Conservation (phyloP, 2,329 filamentous ascomycete genomes). For the Xylariales sp. region DNA sequence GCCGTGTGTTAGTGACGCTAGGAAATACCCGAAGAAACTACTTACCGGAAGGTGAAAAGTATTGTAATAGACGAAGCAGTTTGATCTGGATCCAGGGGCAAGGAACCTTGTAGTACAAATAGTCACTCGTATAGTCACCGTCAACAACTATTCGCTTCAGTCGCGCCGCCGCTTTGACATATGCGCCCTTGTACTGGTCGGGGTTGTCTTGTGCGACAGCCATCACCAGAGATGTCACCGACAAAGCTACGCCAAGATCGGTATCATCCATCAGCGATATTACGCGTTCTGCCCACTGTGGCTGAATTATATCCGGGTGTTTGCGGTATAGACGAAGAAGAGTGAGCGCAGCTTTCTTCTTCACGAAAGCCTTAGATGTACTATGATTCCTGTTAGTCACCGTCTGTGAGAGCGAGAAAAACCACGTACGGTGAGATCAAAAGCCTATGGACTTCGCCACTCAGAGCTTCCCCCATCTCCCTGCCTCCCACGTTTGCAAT, state of each 20-base stretch:
- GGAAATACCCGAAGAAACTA: conserved; percentile 44
- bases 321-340: conserved; percentile 94
- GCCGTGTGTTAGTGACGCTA: conserved; percentile 44
- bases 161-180: conserved; percentile 90
- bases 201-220: conserved; percentile 91
- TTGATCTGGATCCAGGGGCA: conserved; percentile 99
- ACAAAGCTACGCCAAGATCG: conserved; percentile 93
- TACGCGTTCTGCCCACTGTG: conserved; percentile 97
- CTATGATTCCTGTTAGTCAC: conserved; percentile 46
- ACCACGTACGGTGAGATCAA: conserved; percentile 88
- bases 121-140: conserved; percentile 88
- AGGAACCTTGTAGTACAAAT: conserved; percentile 99
- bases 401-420: background rate
- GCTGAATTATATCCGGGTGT: conserved; percentile 90
- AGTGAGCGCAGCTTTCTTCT: conserved; percentile 98
- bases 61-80: conserved; percentile 89
- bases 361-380: conserved; percentile 93
- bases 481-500: conserved; percentile 97
- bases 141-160: conserved; percentile 92
- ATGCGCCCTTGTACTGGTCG: conserved; percentile 94
- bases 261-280: conserved; percentile 98
- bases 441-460: conserved; percentile 89
- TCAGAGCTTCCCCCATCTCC: conserved; percentile 96
- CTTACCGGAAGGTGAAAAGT: conserved; percentile 91
- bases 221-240: conserved; percentile 95